A percentile compares a stretch with the other conserved stretches of the same genome.
These are phyloP conservation scores for Inga oerstediana DNA, from an alignment of 306 rosid genomes.

Conservation along the genomic window DNA sequence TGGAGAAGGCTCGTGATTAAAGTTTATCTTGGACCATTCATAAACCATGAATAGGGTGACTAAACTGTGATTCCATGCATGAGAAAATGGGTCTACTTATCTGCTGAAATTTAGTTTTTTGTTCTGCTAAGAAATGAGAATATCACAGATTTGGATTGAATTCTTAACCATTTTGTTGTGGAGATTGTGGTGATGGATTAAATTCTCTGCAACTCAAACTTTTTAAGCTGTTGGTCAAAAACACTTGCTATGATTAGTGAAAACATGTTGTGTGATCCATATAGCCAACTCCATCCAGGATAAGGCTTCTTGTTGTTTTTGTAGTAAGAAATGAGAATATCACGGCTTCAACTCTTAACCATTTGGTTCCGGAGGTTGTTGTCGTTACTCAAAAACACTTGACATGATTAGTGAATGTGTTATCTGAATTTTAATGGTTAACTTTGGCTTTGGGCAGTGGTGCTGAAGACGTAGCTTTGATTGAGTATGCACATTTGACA, in stretches of 20 bases:
- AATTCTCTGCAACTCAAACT: not conserved
- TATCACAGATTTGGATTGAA: not conserved
- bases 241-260: not conserved
- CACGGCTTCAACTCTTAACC: no score
- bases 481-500: conserved; percentile 84
- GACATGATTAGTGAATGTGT: not conserved
- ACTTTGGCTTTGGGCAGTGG: conserved; percentile 58
- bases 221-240: not conserved
- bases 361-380: no score
- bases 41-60: no score
- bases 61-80: not conserved
- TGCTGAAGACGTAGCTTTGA: conserved; percentile 91
- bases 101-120: not conserved
- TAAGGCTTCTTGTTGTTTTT: no score
- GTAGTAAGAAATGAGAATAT: no score
- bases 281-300: no score
- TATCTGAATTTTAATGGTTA: conserved; percentile 22
- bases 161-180: not conserved
- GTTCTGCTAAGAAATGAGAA: not conserved
- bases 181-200: not conserved
- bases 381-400: not conserved
- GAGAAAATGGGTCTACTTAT: not conserved
- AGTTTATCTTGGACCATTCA: not conserved
- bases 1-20: not conserved
- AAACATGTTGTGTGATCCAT: not conserved